Evolutionary conservation across 2,329 filamentous ascomycete species (phyloP).

Genomic region (Talaromyces piceae): DNA sequence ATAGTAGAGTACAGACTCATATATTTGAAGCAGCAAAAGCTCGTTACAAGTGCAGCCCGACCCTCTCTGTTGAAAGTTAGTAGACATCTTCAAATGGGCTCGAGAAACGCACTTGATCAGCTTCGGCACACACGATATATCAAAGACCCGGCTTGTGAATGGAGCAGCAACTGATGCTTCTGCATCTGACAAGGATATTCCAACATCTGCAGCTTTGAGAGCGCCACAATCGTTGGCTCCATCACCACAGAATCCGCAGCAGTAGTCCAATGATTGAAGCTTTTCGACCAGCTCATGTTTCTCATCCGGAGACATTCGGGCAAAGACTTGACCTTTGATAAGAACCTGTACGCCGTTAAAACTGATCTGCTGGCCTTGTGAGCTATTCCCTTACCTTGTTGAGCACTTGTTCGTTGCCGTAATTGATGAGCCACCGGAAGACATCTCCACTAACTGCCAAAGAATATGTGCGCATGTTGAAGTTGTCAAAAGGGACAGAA

Average conservation of each 20-base stretch:
- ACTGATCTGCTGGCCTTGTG: background rate
- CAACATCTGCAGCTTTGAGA: constrained; percentile 92
- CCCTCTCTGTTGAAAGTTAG: constrained; percentile 59
- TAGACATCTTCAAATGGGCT: background rate
- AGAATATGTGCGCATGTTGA: constrained; percentile 75
- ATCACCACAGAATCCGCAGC: constrained; percentile 91
- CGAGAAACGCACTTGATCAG: constrained; percentile 60
- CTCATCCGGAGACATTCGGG: constrained; percentile 97
- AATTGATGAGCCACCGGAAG: constrained; percentile 95
- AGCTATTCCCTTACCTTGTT: constrained; percentile 47
- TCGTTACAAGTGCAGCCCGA: constrained; percentile 89
- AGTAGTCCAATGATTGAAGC: constrained; percentile 91
- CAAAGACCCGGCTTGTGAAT: constrained; percentile 90
- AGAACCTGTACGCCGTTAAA: constrained; percentile 61
- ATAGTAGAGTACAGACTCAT: constrained; percentile 99
- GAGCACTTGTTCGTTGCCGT: constrained; percentile 70
- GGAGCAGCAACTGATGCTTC: constrained; percentile 97
- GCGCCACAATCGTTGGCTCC: constrained; percentile 97
- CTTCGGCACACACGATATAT: constrained; percentile 89
- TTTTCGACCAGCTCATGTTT: constrained; percentile 98
- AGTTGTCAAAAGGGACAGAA: constrained; percentile 77
- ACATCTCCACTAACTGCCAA: constrained; percentile 87
- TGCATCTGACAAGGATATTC: constrained; percentile 92
- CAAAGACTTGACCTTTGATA: constrained; percentile 84
- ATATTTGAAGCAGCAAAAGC: constrained; percentile 99